These are phyloP conservation scores for Eucalyptus viminalis DNA, from an alignment of 345 rosid genomes.

Conservation along the genomic window DNA sequence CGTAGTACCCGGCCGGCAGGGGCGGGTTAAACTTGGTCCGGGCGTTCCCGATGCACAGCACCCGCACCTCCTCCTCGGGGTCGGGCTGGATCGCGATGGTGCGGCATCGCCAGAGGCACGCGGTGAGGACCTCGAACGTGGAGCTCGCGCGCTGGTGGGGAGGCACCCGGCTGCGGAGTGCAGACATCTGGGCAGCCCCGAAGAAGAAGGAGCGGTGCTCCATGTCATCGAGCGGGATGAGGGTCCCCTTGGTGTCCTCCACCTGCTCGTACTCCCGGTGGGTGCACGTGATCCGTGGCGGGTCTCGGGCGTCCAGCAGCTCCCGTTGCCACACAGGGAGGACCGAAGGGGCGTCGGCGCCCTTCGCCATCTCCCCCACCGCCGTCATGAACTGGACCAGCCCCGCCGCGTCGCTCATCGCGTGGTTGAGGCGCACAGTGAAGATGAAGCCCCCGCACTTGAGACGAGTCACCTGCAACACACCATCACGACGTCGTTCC, in stretches of 20 bases:
- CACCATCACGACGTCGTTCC: not conserved
- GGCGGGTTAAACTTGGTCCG: slow-evolving; percentile 30
- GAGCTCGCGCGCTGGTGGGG: slow-evolving; percentile 14
- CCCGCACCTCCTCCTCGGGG: slow-evolving; percentile 34
- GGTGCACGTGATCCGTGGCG: slow-evolving; percentile 16
- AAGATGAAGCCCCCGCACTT: not conserved
- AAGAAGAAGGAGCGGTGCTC: slow-evolving; percentile 41
- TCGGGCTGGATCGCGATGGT: slow-evolving; percentile 33
- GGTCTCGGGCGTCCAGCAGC: slow-evolving; percentile 11
- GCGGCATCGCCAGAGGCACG: slow-evolving; percentile 51
- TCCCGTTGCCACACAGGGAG: slow-evolving; percentile 40
- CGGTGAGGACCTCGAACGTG: slow-evolving; percentile 24
- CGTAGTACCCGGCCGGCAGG: slow-evolving; percentile 34
- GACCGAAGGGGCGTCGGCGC: slow-evolving; percentile 11
- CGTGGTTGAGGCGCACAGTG: slow-evolving; percentile 13
- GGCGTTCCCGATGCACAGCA: slow-evolving; percentile 23
- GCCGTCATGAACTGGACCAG: slow-evolving; percentile 23
- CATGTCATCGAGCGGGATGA: slow-evolving; percentile 5
- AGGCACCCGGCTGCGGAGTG: slow-evolving; percentile 21
- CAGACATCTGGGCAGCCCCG: slow-evolving; percentile 16
- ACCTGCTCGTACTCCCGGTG: slow-evolving; percentile 42
- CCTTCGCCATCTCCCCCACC: slow-evolving; percentile 31
- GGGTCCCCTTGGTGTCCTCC: slow-evolving; percentile 1
- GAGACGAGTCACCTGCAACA: not conserved
- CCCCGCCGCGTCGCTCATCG: slow-evolving; percentile 35